Conservation (phyloP, 176 grass and related monocot genomes). For the Urochloa ruziziensis region DNA sequence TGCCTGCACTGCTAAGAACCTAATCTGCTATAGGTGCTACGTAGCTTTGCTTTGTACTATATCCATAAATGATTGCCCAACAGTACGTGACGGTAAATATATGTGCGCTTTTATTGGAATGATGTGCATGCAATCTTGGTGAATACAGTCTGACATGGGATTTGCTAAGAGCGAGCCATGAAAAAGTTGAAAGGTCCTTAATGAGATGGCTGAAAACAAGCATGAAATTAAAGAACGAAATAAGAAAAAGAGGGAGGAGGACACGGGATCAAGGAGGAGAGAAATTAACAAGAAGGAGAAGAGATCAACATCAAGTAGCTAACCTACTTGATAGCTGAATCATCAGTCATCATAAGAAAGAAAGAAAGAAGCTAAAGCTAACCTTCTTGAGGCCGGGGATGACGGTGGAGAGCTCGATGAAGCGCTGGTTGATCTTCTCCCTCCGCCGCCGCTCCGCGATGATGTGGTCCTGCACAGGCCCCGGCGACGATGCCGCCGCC, state of each 20-base stretch:
- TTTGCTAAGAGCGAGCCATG: not conserved
- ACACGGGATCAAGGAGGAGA: no score
- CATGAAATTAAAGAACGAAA: slow-evolving; percentile 18
- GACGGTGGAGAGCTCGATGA: slow-evolving; percentile 77
- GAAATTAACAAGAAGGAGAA: no score
- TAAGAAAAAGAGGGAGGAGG: not conserved
- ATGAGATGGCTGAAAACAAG: not conserved
- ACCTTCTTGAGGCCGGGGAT: slow-evolving; percentile 87
- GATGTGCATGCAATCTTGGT: slow-evolving; percentile 23
- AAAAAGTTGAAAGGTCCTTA: not conserved
- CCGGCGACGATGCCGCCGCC: not conserved
- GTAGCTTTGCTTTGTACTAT: not conserved
- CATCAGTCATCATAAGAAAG: not conserved
- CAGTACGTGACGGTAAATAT: not conserved
- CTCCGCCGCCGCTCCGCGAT: slow-evolving; percentile 70
- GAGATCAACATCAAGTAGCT: not conserved
- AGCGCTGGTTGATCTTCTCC: slow-evolving; percentile 81
- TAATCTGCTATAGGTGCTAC: not conserved
- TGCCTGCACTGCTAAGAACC: not conserved
- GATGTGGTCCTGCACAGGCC: slow-evolving; percentile 64
- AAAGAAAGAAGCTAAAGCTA: not conserved
- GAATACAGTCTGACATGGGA: not conserved
- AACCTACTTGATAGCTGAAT: not conserved
- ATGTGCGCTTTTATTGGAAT: not conserved
- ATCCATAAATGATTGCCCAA: not conserved